These are phyloP conservation scores for Ophiosphaerella korrae DNA, from an alignment of 2,329 filamentous ascomycete species.

Conservation along the genomic window DNA sequence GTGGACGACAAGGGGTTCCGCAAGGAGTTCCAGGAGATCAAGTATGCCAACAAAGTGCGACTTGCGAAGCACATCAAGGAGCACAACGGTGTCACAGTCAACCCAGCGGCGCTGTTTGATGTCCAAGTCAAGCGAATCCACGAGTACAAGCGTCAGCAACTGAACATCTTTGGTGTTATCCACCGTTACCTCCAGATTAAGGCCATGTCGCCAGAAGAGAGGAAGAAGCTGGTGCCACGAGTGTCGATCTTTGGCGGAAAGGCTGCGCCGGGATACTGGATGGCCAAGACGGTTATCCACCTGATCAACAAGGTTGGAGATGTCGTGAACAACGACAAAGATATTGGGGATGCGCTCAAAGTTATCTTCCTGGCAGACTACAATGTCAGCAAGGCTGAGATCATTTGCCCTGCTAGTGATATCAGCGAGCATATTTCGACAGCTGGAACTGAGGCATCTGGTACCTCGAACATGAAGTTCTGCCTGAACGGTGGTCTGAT, in stretches of 20 bases:
- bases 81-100: slow-evolving; percentile 78
- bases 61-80: slow-evolving; percentile 90
- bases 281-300: slow-evolving; percentile 99
- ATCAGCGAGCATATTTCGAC: slow-evolving; percentile 99
- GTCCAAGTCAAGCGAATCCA: slow-evolving; percentile 99
- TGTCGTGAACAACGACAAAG: slow-evolving; percentile 89
- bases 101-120: slow-evolving; percentile 88
- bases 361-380: slow-evolving; percentile 98
- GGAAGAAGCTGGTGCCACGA: slow-evolving; percentile 83
- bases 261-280: slow-evolving; percentile 98
- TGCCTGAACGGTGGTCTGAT: slow-evolving; percentile 96
- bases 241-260: slow-evolving; percentile 98
- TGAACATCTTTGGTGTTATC: slow-evolving; percentile 98
- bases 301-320: slow-evolving; percentile 89
- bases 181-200: slow-evolving; percentile 92
- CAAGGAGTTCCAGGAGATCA: slow-evolving; percentile 95
- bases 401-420: slow-evolving; percentile 92
- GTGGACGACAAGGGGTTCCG: slow-evolving; percentile 88
- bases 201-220: slow-evolving; percentile 78
- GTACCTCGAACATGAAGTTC: slow-evolving; percentile 99
- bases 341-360: slow-evolving; percentile 93
- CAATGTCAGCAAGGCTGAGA: slow-evolving; percentile 99
- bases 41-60: slow-evolving; percentile 91
- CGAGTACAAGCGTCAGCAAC: slow-evolving; percentile 98
- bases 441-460: slow-evolving; percentile 85